Conservation (phyloP, 805 yeast genomes). For the Torulaspora indica region DNA sequence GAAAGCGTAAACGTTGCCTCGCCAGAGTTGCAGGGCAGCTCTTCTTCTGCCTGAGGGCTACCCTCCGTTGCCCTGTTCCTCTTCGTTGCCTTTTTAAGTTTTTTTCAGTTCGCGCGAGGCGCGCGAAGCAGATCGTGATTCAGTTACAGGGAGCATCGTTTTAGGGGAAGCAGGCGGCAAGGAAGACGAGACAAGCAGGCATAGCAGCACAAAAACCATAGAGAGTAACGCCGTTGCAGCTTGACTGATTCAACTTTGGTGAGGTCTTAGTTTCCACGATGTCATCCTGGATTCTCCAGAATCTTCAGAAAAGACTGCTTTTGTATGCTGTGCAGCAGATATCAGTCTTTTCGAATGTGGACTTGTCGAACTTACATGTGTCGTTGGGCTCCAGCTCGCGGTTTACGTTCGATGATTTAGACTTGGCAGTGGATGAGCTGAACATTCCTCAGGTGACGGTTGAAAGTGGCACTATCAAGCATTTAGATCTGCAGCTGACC, state of each 20-base stretch:
- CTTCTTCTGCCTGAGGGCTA: neutral
- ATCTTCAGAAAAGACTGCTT: slow-evolving; percentile 74
- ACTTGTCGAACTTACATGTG: slow-evolving; percentile 75
- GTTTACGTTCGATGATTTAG: slow-evolving; percentile 55
- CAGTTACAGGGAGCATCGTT: slow-evolving; percentile 3
- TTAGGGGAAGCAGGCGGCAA: neutral
- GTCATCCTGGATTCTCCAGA: slow-evolving; percentile 72
- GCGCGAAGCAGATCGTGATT: neutral
- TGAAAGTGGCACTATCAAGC: slow-evolving; percentile 55
- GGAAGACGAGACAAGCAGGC: neutral
- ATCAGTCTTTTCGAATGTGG: slow-evolving; percentile 75
- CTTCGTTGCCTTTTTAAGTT: neutral
- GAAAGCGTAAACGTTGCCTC: neutral
- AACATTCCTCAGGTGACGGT: slow-evolving; percentile 59
- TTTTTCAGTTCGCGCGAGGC: slow-evolving; percentile 1
- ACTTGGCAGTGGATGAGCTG: slow-evolving; percentile 67
- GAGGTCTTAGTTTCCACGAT: slow-evolving; percentile 7
- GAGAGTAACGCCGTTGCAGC: neutral
- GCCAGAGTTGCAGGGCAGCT: neutral
- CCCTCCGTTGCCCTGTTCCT: neutral
- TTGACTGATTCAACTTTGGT: neutral
- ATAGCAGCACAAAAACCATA: slow-evolving; percentile 1
- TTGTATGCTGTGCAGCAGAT: slow-evolving; percentile 77
- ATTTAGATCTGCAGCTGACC: slow-evolving; percentile 54
- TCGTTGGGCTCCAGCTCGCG: slow-evolving; percentile 56